Percentiles rank a stretch among this genome's conserved stretches.
phyloP scores from a whole-genome alignment of 2,329 filamentous ascomycete species.

The Septoria linicola region DNA sequence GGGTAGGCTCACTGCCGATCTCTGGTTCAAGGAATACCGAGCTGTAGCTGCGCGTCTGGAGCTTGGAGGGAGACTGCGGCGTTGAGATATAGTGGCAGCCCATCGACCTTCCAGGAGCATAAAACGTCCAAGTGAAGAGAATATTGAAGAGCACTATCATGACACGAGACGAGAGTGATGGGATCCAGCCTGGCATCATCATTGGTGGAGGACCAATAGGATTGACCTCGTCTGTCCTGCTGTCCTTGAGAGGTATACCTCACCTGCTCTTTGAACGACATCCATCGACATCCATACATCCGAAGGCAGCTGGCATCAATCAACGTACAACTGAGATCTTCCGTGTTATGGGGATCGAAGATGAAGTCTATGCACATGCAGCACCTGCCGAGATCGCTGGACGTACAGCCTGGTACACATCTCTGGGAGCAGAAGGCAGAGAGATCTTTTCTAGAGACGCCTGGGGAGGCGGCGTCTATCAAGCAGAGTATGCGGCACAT shows the following conservation, averaged over 20 bases:
- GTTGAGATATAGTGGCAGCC: no score
- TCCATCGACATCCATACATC: constrained; percentile 37
- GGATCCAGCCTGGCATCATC: no score
- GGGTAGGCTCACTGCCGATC: no score
- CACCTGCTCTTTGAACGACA: constrained; percentile 38
- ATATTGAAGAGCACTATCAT: no score
- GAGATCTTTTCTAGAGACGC: constrained; percentile 36
- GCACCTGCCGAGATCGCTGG: constrained; percentile 30
- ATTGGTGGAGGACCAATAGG: constrained; percentile 39
- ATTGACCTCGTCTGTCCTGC: constrained; percentile 35
- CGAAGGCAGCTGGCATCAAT: constrained; percentile 38
- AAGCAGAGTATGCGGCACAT: constrained; percentile 26
- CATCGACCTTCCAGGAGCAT: no score
- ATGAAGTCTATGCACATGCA: constrained; percentile 28
- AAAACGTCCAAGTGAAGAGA: no score
- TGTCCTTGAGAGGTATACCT: constrained; percentile 33
- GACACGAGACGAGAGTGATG: no score
- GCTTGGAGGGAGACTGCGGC: no score
- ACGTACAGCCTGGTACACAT: constrained; percentile 38
- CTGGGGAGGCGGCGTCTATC: constrained; percentile 26
- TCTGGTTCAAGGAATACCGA: no score
- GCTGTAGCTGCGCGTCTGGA: no score
- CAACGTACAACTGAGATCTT: constrained; percentile 32
- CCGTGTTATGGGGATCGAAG: constrained; percentile 36
- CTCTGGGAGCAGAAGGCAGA: constrained; percentile 33